Evolutionary conservation across 164 flowering plant genomes (phyloP), one percentile per base, ranked within the genome.

Genomic region (Nelumbo lutea): DNA sequence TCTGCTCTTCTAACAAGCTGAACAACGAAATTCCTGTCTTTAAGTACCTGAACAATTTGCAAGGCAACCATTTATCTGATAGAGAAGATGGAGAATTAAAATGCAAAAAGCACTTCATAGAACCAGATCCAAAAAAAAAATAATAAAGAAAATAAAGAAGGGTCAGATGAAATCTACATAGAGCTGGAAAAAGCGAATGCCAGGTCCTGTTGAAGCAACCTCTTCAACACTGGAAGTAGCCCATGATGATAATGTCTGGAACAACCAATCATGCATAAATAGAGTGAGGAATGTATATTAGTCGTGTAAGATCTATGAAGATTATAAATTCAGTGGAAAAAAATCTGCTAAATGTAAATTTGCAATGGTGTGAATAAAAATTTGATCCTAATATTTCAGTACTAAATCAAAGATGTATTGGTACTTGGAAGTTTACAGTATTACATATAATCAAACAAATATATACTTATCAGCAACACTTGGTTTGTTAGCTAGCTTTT

Each of bases 1-100:
- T 94, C 96, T 64, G 98, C 98, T 79, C 98, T 85, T 76, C 87
- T 82, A 42, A 94, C 96, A 57, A 94, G 95, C 75, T 87, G 93
- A 8, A 72, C 82, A 62, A 87, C 94, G 53, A 91, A 86, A 73
- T 87, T 83, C 70, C 98, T 85, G 77, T 90, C 85, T 71, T 84
- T 90, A 80, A 79, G 79, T n/a, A 93, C 97, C 98, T 93, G 67
- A 58, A 70, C 4, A 50, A 65, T 11, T 61, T 8, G 63, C 60
- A 59, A 56, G 4, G 4, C 2, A 58, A 44, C 61, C 56, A 60
- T 70, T 45, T 15, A 53, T 45, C 8, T 40, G 62, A 53, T 39
- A 2, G 46, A 8, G 11, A 46, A 46, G 4, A 27, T 27, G 27
- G 27, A 27, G 27, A 27, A 27, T 46, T 4, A 5, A 3, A 2